Base-by-base conservation (phyloP, 164 flowering plant genomes). In the Hamamelis virginiana region DNA sequence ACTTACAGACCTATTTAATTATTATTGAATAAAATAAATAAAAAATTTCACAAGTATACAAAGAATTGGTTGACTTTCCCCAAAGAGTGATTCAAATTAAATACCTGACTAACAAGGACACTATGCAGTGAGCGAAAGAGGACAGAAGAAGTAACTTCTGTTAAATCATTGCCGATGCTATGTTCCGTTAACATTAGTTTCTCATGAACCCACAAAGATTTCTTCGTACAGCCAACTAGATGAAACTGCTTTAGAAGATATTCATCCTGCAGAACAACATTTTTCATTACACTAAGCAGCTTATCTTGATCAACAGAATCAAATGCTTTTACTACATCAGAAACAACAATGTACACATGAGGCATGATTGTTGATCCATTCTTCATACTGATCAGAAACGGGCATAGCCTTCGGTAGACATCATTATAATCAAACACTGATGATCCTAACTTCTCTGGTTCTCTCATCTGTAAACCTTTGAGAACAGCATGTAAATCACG, bases 321-420 rank as follows among this genome's bases (percentile, higher is more conserved):
- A 82, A 87, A 96, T 60, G 99, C 99, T 75, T 87, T 91, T 13
- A 73, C 78, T 45, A 96, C 97, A 85, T 96, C 99, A 69, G 94
- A 71, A 73, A 83, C 80, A 27, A 93, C 89, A 62, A 96, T 45
- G 74, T 73, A 92, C 3, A 85, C 71, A 51, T 45, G 73, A 59
- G 91, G 90, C 64, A 78, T 58, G 26, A 33, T 38, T 22, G 16
- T 41, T 22, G 74, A 74, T 25, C 74, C 73, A 23, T 71, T 76
- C 74, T 81, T 93, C 74, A 90, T 71, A 60, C 76, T 58, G 65
- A 70, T 33, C 57, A 87, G 64, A 82, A 90, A 85, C 1, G 90
- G 85, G 69, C 83, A 76, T 15, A 91, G 68, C 78, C 77, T 90
- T 76, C 71, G 81, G 77, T 96, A 89, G 69, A 90, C 81, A 75